Base-by-base conservation (phyloP, 768 basidiomycete genomes). In the Tylopilus subfusipes region DNA sequence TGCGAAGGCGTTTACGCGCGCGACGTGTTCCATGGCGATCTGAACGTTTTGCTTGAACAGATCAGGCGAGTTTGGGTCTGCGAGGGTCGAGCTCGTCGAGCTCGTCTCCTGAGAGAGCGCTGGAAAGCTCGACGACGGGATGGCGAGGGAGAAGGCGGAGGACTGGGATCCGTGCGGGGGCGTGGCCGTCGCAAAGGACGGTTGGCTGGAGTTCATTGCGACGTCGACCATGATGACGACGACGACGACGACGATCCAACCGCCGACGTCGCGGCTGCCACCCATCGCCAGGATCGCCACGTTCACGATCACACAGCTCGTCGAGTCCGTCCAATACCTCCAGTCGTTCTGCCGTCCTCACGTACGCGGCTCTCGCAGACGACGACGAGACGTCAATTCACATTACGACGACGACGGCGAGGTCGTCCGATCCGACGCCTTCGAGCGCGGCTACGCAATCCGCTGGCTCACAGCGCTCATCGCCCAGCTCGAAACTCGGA, bases 381-480 rank as follows among this genome's bases (percentile, higher is more conserved):
- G 72, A 52, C 57, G 48, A 18, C 13, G 30, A n/a, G 39, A 29
- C 12, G 29, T 18, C 18, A 21, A 24, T 24, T 22, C 19, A 33
- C n/a, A n/a, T n/a, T n/a, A 33, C 24, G 22, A 39, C 16, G 21
- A 50, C 48, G 42, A 44, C 42, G 39, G 47, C 40, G 48, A 60
- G n/a, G 34, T 67, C 21, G 57, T 82, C 22, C 76, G 79, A 42
- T 68, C 71, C 0, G 90, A 93, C 63, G 51, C 73, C 1, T 93
- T 87, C 66, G 92, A 94, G 69, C 79, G 85, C 10, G 67, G 79
- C 1, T 84, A 85, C 50, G 77, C 85, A 0, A 77, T 90, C 4
- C 80, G 78, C 54, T 95, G 92, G 92, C 75, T 93, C 14, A 88
- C 82, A 5, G 73, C 79, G 3, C 76, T 93, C 46, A 72, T 93